Percentiles rank a stretch among this genome's conserved stretches.
Evolutionary conservation across 768 basidiomycete species (phyloP).

Genomic region (Rhodotorula sphaerocarpa): DNA sequence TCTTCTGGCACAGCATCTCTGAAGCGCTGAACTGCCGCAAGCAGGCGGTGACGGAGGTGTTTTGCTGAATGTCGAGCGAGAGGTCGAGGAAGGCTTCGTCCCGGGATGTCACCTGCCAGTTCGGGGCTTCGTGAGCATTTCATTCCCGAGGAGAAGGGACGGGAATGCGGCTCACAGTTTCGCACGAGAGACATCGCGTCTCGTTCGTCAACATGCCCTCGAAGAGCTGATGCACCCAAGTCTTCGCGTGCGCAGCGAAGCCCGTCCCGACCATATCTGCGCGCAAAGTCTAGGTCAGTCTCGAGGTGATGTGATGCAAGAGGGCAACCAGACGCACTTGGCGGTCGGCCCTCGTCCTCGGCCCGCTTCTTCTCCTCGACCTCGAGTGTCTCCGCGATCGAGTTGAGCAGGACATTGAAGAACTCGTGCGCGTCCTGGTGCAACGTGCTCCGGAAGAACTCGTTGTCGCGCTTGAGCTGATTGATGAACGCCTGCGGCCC

Average conservation of each 20-base stretch:
- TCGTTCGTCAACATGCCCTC: constrained; percentile 92
- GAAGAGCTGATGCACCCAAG: constrained; percentile 84
- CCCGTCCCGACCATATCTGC: constrained; percentile 40
- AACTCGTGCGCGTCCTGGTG: constrained; percentile 99
- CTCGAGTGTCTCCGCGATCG: constrained; percentile 60
- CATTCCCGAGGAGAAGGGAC: not conserved
- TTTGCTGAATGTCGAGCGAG: constrained; percentile 98
- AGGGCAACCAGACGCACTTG: constrained; percentile 48
- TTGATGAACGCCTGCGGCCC: constrained; percentile 85
- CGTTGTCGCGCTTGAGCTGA: constrained; percentile 86
- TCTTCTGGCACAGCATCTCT: constrained; percentile 95
- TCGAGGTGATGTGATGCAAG: constrained; percentile 42
- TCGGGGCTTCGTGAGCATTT: not conserved
- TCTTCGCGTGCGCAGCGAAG: constrained; percentile 44
- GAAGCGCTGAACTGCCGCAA: constrained; percentile 92
- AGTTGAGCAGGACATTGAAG: constrained; percentile 85
- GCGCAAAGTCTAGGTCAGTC: not conserved
- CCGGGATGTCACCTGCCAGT: constrained; percentile 66
- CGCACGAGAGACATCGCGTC: constrained; percentile 94
- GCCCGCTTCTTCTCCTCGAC: constrained; percentile 34
- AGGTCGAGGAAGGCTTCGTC: constrained; percentile 96
- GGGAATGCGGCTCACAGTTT: constrained; percentile 58
- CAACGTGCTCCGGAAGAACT: constrained; percentile 77
- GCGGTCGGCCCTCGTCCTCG: constrained; percentile 38
- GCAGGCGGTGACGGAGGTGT: constrained; percentile 91